Conservation (phyloP, 169 alveolate genomes). For the Cyclospora cayetanensis region DNA sequence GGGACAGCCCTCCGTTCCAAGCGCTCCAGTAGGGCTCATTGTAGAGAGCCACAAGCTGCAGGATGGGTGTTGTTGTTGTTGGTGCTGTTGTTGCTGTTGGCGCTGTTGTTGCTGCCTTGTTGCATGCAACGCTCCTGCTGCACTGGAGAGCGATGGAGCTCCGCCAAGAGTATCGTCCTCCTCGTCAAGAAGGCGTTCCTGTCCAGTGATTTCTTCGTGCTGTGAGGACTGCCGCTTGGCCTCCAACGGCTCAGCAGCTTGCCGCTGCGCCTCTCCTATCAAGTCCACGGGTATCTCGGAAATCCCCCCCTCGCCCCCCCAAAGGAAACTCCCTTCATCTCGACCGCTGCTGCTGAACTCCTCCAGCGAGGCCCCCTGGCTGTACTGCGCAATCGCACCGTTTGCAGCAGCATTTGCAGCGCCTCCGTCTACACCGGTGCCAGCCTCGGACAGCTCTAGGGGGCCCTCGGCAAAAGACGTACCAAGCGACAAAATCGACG, state of each 20-base stretch:
- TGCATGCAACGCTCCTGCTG: too few relatives aligned
- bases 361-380: background rate
- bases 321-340: too few relatives aligned
- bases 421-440: background rate
- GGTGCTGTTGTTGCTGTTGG: slow-evolving; percentile 29
- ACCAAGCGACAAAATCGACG: background rate
- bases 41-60: slow-evolving; percentile 15
- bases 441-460: background rate
- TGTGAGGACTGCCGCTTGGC: too few relatives aligned
- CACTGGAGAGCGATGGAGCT: too few relatives aligned
- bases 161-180: too few relatives aligned
- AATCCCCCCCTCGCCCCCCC: too few relatives aligned
- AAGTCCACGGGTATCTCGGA: too few relatives aligned
- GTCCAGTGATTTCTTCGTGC: too few relatives aligned
- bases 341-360: slow-evolving; percentile 42
- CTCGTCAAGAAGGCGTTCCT: too few relatives aligned
- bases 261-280: too few relatives aligned
- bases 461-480: background rate
- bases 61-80: background rate
- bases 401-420: background rate
- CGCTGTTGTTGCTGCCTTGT: background rate
- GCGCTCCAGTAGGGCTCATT: background rate
- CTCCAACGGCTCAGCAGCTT: too few relatives aligned
- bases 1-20: too few relatives aligned
- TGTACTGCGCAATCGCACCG: background rate